Conservation (phyloP, 2,329 filamentous ascomycete species). For the Aspergillus candidus region DNA sequence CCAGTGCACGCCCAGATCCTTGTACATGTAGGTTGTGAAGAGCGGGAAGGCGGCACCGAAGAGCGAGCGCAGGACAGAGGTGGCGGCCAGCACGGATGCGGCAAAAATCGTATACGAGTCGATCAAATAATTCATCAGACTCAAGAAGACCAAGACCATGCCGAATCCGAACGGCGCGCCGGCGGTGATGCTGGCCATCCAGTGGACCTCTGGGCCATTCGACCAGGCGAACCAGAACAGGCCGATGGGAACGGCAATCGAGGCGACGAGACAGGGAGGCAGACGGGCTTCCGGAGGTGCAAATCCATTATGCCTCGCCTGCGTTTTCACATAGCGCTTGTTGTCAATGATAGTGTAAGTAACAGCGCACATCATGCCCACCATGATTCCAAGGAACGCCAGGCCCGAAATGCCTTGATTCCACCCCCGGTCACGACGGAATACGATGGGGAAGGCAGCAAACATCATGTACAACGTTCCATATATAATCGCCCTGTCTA, state of each 20-base stretch:
- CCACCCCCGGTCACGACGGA: slow-evolving; percentile 37
- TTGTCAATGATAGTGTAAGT: slow-evolving; percentile 33
- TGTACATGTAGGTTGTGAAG: slow-evolving; percentile 35
- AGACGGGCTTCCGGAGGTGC: slow-evolving; percentile 13
- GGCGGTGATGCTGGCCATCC: slow-evolving; percentile 9
- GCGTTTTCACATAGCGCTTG: slow-evolving; percentile 8
- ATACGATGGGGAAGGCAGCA: slow-evolving; percentile 44
- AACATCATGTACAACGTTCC: slow-evolving; percentile 46
- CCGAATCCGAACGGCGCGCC: slow-evolving; percentile 15
- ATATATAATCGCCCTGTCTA: slow-evolving; percentile 36
- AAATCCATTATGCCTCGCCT: slow-evolving; percentile 6
- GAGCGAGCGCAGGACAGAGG: slow-evolving; percentile 23
- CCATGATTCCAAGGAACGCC: slow-evolving; percentile 40
- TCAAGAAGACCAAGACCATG: slow-evolving; percentile 14
- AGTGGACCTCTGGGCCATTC: slow-evolving; percentile 10
- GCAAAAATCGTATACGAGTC: slow-evolving; percentile 14
- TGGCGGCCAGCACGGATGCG: slow-evolving; percentile 13
- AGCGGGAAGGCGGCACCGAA: slow-evolving; percentile 38
- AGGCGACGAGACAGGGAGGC: slow-evolving; percentile 12
- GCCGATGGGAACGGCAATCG: slow-evolving; percentile 10
- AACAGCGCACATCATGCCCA: slow-evolving; percentile 29
- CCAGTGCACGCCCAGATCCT: slow-evolving; percentile 36
- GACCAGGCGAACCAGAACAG: slow-evolving; percentile 18
- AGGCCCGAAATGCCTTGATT: slow-evolving; percentile 39
- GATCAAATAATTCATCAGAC: slow-evolving; percentile 14